phyloP scores from a whole-genome alignment of 2,329 filamentous ascomycete genomes.

The Trichoderma koningii region DNA sequence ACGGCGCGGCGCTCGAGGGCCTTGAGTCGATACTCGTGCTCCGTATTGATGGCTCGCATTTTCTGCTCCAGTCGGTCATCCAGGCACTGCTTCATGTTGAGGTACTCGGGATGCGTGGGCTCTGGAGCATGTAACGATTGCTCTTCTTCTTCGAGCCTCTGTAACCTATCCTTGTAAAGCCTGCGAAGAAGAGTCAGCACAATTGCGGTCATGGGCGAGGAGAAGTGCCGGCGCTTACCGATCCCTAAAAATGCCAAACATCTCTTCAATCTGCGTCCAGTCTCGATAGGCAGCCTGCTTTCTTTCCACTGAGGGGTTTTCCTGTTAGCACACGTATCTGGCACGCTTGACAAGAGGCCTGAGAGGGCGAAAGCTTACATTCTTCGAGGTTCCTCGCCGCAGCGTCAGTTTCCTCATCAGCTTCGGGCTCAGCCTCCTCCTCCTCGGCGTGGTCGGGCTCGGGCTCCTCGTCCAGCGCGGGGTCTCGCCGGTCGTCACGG shows the following conservation, averaged over 20 bases:
- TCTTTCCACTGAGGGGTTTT: slow-evolving; percentile 61
- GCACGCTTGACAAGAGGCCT: background rate
- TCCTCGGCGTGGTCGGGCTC: slow-evolving; percentile 55
- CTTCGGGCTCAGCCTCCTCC: slow-evolving; percentile 55
- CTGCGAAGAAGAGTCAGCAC: slow-evolving; percentile 48
- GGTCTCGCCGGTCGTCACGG: slow-evolving; percentile 40
- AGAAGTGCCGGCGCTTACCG: slow-evolving; percentile 52
- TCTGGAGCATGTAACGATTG: slow-evolving; percentile 59
- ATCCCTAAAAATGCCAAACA: slow-evolving; percentile 84
- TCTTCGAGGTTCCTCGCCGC: slow-evolving; percentile 66
- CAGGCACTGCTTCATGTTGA: slow-evolving; percentile 86
- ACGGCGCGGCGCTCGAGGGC: slow-evolving; percentile 74
- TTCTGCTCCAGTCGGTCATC: slow-evolving; percentile 81
- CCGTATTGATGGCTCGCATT: slow-evolving; percentile 71
- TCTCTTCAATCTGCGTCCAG: slow-evolving; percentile 78
- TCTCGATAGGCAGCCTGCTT: slow-evolving; percentile 80
- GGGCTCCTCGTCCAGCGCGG: slow-evolving; percentile 45
- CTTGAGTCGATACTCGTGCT: slow-evolving; percentile 72
- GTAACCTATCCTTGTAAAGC: slow-evolving; percentile 84
- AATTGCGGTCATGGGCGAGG: slow-evolving; percentile 29
- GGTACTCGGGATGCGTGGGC: slow-evolving; percentile 85
- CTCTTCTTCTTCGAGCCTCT: slow-evolving; percentile 73
- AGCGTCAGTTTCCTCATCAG: slow-evolving; percentile 61
- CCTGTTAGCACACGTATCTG: slow-evolving; percentile 31
- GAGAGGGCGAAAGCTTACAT: slow-evolving; percentile 46